Evolutionary conservation across 1,284 basidiomycete species (phyloP).

Genomic region (Boletus subluridellus): DNA sequence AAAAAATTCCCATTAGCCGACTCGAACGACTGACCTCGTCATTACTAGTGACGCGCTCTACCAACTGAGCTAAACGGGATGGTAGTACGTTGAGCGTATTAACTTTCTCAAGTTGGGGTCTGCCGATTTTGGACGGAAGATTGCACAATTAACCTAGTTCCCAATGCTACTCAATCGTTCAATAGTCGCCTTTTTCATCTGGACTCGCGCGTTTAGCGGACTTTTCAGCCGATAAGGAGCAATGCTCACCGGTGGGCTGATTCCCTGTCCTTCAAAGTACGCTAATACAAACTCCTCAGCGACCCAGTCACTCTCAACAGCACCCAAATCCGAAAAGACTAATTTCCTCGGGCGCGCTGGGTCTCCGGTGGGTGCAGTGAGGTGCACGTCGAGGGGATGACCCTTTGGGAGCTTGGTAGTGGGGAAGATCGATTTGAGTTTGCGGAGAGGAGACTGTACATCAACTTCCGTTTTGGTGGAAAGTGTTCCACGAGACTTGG

Average conservation of each 20-base stretch:
- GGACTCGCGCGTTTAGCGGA: not conserved
- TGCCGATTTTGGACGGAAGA: not conserved
- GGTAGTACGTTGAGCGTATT: not conserved
- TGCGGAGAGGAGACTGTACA: constrained; percentile 61
- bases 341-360: constrained; percentile 49
- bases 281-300: constrained; percentile 67
- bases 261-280: constrained; percentile 67
- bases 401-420: constrained; percentile 63
- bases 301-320: constrained; percentile 69
- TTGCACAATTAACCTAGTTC: constrained; percentile 17
- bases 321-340: constrained; percentile 69
- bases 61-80: constrained; percentile 54
- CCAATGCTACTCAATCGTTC: constrained; percentile 21
- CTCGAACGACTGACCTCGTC: constrained; percentile 52
- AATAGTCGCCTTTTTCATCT: constrained; percentile 45
- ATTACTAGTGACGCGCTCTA: constrained; percentile 62
- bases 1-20: constrained; percentile 47
- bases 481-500: constrained; percentile 49
- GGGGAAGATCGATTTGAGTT: constrained; percentile 74
- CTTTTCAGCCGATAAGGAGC: not conserved
- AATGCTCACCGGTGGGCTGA: constrained; percentile 65
- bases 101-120: too few species aligned
- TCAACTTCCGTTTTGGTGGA: constrained; percentile 55
- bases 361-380: constrained; percentile 50
- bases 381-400: constrained; percentile 62